Evolutionary conservation across 768 basidiomycete species (phyloP).

Genomic region (Phanerochaete carnosa): DNA sequence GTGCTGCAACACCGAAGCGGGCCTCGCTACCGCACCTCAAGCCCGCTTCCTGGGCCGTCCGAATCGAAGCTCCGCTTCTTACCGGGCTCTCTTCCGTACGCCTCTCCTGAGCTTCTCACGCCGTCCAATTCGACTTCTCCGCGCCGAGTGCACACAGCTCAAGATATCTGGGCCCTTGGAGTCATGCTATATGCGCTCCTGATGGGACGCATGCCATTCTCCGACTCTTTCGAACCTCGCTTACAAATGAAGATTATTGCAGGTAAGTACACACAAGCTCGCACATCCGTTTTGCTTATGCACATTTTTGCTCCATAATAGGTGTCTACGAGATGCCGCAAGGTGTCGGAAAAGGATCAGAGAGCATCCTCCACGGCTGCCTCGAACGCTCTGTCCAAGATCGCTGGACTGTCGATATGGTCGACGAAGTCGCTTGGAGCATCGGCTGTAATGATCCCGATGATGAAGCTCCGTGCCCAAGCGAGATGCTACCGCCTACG

Average conservation of each 20-base stretch:
- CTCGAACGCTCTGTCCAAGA: slow-evolving; percentile 56
- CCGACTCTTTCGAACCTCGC: slow-evolving; percentile 87
- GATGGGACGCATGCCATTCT: slow-evolving; percentile 82
- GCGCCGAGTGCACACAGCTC: slow-evolving; percentile 56
- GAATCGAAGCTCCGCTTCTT: slow-evolving; percentile 45
- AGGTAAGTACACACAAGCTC: slow-evolving; percentile 41
- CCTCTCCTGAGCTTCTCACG: slow-evolving; percentile 81
- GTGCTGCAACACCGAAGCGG: slow-evolving; percentile 36
- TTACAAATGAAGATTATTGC: slow-evolving; percentile 89
- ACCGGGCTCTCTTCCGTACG: slow-evolving; percentile 88
- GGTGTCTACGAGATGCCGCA: slow-evolving; percentile 61
- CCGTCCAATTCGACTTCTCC: slow-evolving; percentile 44
- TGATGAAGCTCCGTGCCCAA: slow-evolving; percentile 29
- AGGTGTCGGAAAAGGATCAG: slow-evolving; percentile 56
- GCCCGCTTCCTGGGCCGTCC: slow-evolving; percentile 34
- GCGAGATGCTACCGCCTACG: slow-evolving; percentile 26
- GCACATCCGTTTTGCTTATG: slow-evolving; percentile 1
- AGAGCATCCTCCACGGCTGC: slow-evolving; percentile 76
- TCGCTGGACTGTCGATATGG: slow-evolving; percentile 80
- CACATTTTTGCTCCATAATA: slow-evolving; percentile 25
- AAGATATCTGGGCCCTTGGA: slow-evolving; percentile 96
- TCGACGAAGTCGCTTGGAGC: slow-evolving; percentile 79
- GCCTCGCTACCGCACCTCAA: slow-evolving; percentile 49
- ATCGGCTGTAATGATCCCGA: slow-evolving; percentile 62
- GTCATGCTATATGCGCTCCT: slow-evolving; percentile 85